Base-by-base conservation (phyloP, 371 early-diverging fungal genomes). In the Syncephalastrum sp. region DNA sequence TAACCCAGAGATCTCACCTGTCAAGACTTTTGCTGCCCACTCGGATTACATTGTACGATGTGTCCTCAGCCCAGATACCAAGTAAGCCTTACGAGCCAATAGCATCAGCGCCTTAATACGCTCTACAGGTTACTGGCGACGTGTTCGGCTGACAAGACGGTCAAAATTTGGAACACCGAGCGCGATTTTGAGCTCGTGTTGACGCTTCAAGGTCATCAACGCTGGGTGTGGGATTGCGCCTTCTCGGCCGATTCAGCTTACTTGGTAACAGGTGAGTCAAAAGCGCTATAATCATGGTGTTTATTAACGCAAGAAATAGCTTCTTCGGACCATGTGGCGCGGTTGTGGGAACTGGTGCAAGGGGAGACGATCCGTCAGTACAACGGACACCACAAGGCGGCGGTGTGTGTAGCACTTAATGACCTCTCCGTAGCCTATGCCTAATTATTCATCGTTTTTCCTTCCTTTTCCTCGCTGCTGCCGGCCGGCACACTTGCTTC, bases 191-290 rank as follows among this genome's bases (percentile, higher is more conserved):
- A 79, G 4, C 68, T 89, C 43, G 84, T 83, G 42, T 83, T 87
- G 70, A 92, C 91, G 0, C 67, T 95, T 55, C 77, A 80, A 42
- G 94, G 94, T 0, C 94, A 94, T 74, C 86, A 87, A 60, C 79
- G 91, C 54, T 95, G 96, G 96, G 94, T 92, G 5, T 95, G 96
- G 96, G 96, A 95, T 69, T 91, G 91, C 67, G 89, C 92, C 0
- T 95, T 95, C 64, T 91, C 92, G 6, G 94, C 94, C 1, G 96
- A 95, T 64, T 93, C 93, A 10, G 94, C 92, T 0, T 94, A 93
- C 70, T 67, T 95, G 27, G 92, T 95, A 3, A 91, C 93, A 44
- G 90, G 88, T 86, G 3, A 53, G 41, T 15, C 50, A 24, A 14
- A 14, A 49, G 12, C 45, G 5, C 16, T n/a, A 24, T 38, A 10